phyloP scores from a whole-genome alignment of 768 basidiomycete genomes.

The Tulasnella sp. region DNA sequence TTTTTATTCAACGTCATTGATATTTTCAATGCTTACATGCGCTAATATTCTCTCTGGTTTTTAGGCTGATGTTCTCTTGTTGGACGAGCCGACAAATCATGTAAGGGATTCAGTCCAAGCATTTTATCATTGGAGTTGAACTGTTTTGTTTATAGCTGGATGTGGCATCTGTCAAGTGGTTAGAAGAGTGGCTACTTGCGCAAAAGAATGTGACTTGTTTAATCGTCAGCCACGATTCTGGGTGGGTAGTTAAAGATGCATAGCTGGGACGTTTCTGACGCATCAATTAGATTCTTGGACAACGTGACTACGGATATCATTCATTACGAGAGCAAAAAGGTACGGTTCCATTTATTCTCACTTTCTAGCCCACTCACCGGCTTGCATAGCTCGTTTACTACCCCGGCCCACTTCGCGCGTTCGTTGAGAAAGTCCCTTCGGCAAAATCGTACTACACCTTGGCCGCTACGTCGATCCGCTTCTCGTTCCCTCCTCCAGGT shows the following conservation, averaged over 20 bases:
- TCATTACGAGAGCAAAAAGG: slow-evolving; percentile 93
- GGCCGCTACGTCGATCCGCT: slow-evolving; percentile 85
- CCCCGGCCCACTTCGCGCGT: slow-evolving; percentile 79
- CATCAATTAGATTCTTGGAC: slow-evolving; percentile 64
- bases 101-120: slow-evolving; percentile 35
- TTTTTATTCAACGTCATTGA: background rate
- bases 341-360: slow-evolving; percentile 19
- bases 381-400: slow-evolving; percentile 72
- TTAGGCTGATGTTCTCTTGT: slow-evolving; percentile 52
- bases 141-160: slow-evolving; percentile 20
- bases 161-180: slow-evolving; percentile 73
- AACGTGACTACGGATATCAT: slow-evolving; percentile 94
- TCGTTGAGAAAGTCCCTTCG: slow-evolving; percentile 83
- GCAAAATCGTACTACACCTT: slow-evolving; percentile 96
- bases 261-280: background rate
- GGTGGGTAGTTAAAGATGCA: slow-evolving; percentile 38
- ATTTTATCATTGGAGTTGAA: background rate
- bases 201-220: slow-evolving; percentile 81
- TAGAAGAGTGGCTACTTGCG: slow-evolving; percentile 74
- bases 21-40: background rate
- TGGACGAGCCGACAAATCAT: slow-evolving; percentile 94
- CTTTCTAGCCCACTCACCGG: background rate
- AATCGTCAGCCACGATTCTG: slow-evolving; percentile 94
- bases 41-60: background rate
- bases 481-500: slow-evolving; percentile 91